Evolutionary conservation across 2,329 filamentous ascomycete genomes (phyloP).

Genomic region (Rutstroemia sydowiana): DNA sequence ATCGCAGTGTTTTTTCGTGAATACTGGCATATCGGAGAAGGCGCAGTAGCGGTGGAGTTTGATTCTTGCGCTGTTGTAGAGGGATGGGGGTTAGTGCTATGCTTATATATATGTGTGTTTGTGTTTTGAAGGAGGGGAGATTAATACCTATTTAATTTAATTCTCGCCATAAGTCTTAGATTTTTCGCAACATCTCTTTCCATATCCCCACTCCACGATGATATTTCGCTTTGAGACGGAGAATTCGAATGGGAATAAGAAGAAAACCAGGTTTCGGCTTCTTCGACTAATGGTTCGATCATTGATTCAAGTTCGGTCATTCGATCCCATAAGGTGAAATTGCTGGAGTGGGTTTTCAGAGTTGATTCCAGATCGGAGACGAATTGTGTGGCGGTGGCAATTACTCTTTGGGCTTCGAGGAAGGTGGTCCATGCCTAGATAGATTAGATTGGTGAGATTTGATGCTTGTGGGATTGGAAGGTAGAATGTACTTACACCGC

Average conservation of each 20-base stretch:
- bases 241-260: conserved; percentile 32
- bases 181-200: conserved; percentile 35
- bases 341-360: conserved; percentile 33
- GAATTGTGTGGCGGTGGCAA: conserved; percentile 40
- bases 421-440: conserved; percentile 34
- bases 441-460: neutral
- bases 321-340: conserved; percentile 33
- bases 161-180: conserved; percentile 40
- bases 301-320: conserved; percentile 23
- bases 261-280: conserved; percentile 22
- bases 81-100: neutral
- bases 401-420: conserved; percentile 41
- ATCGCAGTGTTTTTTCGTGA: conserved; percentile 43
- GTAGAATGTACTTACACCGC: conserved; percentile 28
- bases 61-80: conserved; percentile 37
- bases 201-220: too few relatives aligned
- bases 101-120: neutral
- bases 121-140: neutral
- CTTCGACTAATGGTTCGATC: conserved; percentile 19
- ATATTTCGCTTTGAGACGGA: too few relatives aligned
- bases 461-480: neutral
- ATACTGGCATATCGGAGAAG: conserved; percentile 43
- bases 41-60: conserved; percentile 46
- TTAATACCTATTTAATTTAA: conserved; percentile 32
- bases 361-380: conserved; percentile 41